Base-by-base conservation (phyloP, 78 protist genomes). In the Chrysochromulina parva region DNA sequence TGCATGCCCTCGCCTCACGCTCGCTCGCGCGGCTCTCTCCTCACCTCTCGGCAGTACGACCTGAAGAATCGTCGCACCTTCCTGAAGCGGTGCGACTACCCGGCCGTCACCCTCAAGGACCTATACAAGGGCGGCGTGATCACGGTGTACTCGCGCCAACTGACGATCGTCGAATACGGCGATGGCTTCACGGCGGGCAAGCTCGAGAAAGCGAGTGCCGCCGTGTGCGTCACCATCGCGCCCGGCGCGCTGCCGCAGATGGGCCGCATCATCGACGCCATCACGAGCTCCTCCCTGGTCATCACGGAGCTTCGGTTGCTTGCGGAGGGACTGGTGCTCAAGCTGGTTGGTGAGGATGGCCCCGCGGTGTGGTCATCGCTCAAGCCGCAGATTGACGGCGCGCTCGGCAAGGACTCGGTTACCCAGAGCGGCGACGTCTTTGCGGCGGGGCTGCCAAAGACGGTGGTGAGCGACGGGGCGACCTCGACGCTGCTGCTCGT, bases 71-170 rank as follows among this genome's bases (percentile, higher is more conserved):
- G 94, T 7, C 53, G 94, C 13, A 67, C 84, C 65, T 96, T 96
- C 48, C 74, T 96, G 14, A 90, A 93, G 92, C 93, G 97, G 7
- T 57, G 90, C 7, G 60, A 38, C 17, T 92, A 67, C 55, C 95
- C 95, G 9, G 54, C 17, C 9, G 28, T 96, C 48, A 1, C 2
- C 20, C 90, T 90, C 14, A 14, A 19, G 20, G 93, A 95, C 48
- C 71, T 96, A 0, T 82, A 48, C 88, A 19, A 93, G 6, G 97
- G 95, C 3, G 67, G 88, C 58, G 88, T 88, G 6, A 73, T 96
- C 47, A 71, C 89, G 19, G 90, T 96, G 26, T 91, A 91, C 67
- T 22, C 95, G 28, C 78, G 97, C 3, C 94, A 94, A 59, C 92
- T 96, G 14, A 52, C 28, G 26, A 55, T 96, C 13, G 65, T 62